Percentiles rank a stretch among this genome's conserved stretches.
These are phyloP conservation scores for Lagenaria siceraria DNA, from an alignment of 306 rosid genomes.

Conservation along the genomic window DNA sequence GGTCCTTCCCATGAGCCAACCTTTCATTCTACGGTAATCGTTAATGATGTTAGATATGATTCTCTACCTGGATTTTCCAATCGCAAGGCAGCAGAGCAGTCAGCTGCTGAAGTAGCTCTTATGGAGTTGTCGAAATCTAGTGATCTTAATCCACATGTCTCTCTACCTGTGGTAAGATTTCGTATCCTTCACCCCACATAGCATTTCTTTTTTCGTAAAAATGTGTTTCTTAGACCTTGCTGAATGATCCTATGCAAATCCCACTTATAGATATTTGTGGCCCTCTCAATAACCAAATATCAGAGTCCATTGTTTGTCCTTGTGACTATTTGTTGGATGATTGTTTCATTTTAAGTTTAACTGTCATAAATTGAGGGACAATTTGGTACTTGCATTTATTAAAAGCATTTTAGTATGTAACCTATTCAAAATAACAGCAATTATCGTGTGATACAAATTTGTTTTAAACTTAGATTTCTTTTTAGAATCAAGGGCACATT, in stretches of 20 bases:
- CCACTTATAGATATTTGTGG: not conserved
- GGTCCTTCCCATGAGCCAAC: slow-evolving; percentile 87
- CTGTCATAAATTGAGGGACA: not conserved
- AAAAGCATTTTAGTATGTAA: not conserved
- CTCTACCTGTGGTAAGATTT: slow-evolving; percentile 70
- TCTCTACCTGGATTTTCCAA: slow-evolving; percentile 70
- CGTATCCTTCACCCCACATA: not conserved
- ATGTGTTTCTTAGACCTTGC: not conserved
- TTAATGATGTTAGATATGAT: slow-evolving; percentile 46
- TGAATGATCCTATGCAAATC: not conserved
- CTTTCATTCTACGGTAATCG: slow-evolving; percentile 59
- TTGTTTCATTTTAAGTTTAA: not conserved
- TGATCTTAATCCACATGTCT: slow-evolving; percentile 37
- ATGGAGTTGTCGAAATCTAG: slow-evolving; percentile 52
- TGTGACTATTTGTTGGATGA: not conserved
- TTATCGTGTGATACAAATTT: not conserved
- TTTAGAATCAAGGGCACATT: too few relatives aligned
- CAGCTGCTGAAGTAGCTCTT: slow-evolving; percentile 92
- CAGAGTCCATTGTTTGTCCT: not conserved
- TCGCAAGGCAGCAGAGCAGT: slow-evolving; percentile 90
- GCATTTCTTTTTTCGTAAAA: not conserved
- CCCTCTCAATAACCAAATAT: not conserved
- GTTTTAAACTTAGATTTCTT: not conserved
- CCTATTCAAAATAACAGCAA: not conserved
- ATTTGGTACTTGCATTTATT: not conserved